Evolutionary conservation across 371 early-diverging fungal species (phyloP), one percentile per base, ranked within the genome.

Genomic region (Capniomyces stellatus): DNA sequence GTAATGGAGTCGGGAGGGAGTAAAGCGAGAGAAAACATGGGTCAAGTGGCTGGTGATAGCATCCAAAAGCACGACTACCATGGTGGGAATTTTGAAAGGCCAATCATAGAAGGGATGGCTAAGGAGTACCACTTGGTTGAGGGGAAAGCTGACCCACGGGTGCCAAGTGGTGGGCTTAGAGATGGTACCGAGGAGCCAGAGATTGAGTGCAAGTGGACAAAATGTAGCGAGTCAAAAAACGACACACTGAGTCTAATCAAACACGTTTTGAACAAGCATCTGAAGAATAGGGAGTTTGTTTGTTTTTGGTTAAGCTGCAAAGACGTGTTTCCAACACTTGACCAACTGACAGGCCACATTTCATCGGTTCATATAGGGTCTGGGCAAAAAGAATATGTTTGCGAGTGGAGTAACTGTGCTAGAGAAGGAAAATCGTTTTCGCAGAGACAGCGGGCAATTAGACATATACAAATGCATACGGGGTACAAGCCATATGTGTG

Each of bases 401-500:
- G 92, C 61, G 71, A 72, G 48, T 91, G 92, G 92, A 71, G 75
- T 50, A 81, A 75, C 24, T 91, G 92, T 62, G 71, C 73, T 27
- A 78, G 92, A 42, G 67, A 68, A 54, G 70, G 73, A 56, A 76
- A 78, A 58, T 86, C 89, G 10, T 91, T 91, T 63, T 75, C 83
- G 25, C 89, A 91, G 61, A 71, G 92, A 12, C 92, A 91, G 52
- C 83, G 85, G 59, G 76, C 84, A 27, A 81, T 89, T 75, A 67
- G 89, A 29, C 89, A 89, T 58, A 76, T 89, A 23, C 87, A 85
- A 59, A 85, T 84, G 24, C 89, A 85, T 65, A 81, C 80, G 8
- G 87, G 87, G 10, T 83, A 83, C 56, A 86, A 85, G 61, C 91
- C 91, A 1, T 89, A 78, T 54, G 75, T 79, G 54, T 92, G 92